These are phyloP conservation scores for Angomonas deanei DNA, from an alignment of 208 protist genomes.

Conservation along the genomic window DNA sequence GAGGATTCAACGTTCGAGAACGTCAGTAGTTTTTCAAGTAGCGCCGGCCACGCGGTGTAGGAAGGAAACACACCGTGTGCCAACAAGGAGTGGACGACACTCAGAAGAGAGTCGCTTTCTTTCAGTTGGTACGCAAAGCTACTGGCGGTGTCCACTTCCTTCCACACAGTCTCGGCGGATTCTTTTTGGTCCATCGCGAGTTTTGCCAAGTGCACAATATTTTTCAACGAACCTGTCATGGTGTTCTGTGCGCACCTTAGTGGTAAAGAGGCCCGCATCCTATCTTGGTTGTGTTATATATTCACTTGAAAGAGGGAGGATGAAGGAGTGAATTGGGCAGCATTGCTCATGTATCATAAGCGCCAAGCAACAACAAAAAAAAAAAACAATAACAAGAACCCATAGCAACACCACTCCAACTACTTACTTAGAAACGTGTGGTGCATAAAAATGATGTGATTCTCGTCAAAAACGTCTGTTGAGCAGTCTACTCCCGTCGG, in stretches of 20 bases:
- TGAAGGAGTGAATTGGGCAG: no score
- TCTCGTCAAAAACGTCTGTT: no score
- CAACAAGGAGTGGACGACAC: slow-evolving; percentile 33
- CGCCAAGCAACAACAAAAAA: neutral
- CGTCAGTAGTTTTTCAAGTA: slow-evolving; percentile 43
- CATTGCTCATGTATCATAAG: neutral
- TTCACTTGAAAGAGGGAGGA: no score
- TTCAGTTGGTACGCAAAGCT: slow-evolving; percentile 36
- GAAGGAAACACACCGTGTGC: slow-evolving; percentile 24
- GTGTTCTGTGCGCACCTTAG: no score
- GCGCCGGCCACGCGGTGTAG: slow-evolving; percentile 23
- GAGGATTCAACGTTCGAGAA: slow-evolving; percentile 46
- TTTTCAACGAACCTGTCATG: no score
- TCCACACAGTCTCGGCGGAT: slow-evolving; percentile 30
- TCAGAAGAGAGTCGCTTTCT: slow-evolving; percentile 65
- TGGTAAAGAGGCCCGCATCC: no score
- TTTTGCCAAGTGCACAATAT: no score
- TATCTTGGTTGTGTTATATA: no score
- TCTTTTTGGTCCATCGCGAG: no score
- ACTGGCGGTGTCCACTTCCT: slow-evolving; percentile 24
- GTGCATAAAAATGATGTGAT: no score
- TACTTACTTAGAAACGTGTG: no score
- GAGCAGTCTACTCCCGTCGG: slow-evolving; percentile 43
- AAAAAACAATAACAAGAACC: neutral
- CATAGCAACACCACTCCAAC: no score